Percentiles rank a stretch among this genome's conserved stretches.
Evolutionary conservation across 257 asterid genomes (phyloP).

Genomic region (Nicotiana obtusifolia): DNA sequence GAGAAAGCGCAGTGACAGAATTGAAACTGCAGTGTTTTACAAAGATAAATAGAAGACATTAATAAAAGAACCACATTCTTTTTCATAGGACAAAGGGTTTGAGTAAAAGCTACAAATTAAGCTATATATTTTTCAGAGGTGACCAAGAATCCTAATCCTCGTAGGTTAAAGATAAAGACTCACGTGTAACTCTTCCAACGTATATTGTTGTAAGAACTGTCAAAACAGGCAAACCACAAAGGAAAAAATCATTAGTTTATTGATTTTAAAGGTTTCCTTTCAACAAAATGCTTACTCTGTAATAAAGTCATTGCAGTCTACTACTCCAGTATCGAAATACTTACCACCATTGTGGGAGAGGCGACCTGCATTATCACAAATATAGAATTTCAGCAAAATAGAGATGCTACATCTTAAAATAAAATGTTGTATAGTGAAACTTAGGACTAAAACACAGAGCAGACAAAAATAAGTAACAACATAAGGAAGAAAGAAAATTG

Average conservation of each 20-base stretch:
- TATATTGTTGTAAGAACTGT: neutral
- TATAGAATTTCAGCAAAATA: too few relatives aligned
- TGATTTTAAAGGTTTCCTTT: too few relatives aligned
- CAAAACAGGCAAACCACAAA: neutral
- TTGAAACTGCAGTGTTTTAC: neutral
- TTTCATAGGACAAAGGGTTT: neutral
- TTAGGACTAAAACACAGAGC: too few relatives aligned
- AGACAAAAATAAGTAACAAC: too few relatives aligned
- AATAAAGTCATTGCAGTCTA: neutral
- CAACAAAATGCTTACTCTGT: too few relatives aligned
- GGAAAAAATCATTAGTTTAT: neutral
- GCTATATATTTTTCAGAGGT: neutral
- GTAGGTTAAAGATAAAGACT: neutral
- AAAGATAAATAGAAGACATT: neutral
- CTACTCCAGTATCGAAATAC: too few relatives aligned
- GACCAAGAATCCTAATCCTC: neutral
- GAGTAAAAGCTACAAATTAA: neutral
- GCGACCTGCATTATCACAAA: too few relatives aligned
- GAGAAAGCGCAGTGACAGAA: conserved; percentile 11
- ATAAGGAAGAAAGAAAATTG: neutral
- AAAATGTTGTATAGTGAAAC: neutral
- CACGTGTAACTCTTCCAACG: neutral
- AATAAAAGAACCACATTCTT: neutral
- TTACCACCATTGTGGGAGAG: too few relatives aligned
- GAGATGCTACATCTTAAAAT: too few relatives aligned